Percentiles rank a stretch among this genome's conserved stretches.
Conservation (phyloP, 2,329 filamentous ascomycete genomes). For the Ophiocordyceps camponoti-leonardi region DNA sequence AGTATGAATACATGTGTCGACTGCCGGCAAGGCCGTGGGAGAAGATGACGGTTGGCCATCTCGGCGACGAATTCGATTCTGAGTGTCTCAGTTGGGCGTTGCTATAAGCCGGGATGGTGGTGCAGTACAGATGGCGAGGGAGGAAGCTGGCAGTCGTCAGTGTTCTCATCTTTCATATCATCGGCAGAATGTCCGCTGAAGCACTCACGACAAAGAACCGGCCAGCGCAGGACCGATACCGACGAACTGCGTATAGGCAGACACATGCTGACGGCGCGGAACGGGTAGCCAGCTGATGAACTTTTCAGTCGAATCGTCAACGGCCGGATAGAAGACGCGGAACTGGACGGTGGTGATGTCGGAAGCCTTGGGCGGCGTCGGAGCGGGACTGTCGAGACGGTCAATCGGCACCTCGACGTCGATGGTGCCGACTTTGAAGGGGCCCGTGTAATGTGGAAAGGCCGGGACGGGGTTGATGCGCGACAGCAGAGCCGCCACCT, state of each 20-base stretch:
- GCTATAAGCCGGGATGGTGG: constrained; percentile 54
- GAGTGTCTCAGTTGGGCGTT: constrained; percentile 47
- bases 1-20: constrained; percentile 71
- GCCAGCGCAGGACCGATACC: constrained; percentile 44
- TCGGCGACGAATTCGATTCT: constrained; percentile 21
- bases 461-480: constrained; percentile 49
- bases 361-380: constrained; percentile 26
- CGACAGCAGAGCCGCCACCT: constrained; percentile 30
- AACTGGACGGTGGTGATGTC: constrained; percentile 60
- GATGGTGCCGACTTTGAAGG: constrained; percentile 61
- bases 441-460: constrained; percentile 61
- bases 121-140: constrained; percentile 55
- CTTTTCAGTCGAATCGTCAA: constrained; percentile 31
- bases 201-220: constrained; percentile 36
- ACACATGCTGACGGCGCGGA: constrained; percentile 57
- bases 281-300: constrained; percentile 60
- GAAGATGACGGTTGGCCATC: constrained; percentile 73
- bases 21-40: constrained; percentile 72
- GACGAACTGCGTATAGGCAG: constrained; percentile 61
- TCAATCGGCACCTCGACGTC: constrained; percentile 64
- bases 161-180: not conserved
- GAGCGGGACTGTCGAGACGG: constrained; percentile 32
- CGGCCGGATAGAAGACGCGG: constrained; percentile 66
- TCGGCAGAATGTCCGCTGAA: not conserved
- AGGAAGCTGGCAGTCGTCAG: constrained; percentile 32